phyloP scores from a whole-genome alignment of 2,329 filamentous ascomycete genomes.

The Monosporascus sp. region DNA sequence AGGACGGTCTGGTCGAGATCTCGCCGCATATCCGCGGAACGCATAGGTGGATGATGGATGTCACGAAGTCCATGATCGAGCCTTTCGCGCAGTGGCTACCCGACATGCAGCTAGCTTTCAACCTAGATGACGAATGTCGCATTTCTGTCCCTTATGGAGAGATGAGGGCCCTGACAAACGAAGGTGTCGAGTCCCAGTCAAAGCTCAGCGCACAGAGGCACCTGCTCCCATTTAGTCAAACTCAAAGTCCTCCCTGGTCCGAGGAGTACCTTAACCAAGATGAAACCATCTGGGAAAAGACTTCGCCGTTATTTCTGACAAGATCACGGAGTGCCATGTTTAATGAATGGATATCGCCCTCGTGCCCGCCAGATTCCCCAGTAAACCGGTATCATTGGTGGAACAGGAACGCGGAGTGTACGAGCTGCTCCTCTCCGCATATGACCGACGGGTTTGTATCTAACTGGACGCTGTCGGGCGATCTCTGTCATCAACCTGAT shows the following conservation, averaged over 20 bases:
- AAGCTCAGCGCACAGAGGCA: conserved; percentile 20
- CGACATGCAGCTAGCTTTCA: conserved; percentile 49
- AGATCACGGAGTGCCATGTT: conserved; percentile 28
- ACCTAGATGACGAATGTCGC: conserved; percentile 45
- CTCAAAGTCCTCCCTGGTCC: conserved; percentile 18
- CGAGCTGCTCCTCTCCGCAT: conserved; percentile 30
- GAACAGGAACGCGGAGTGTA: conserved; percentile 31
- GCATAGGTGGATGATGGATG: conserved; percentile 33
- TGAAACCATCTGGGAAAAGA: conserved; percentile 17
- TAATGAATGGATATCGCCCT: conserved; percentile 30
- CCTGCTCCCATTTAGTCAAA: conserved; percentile 15
- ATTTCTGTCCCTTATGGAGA: conserved; percentile 39
- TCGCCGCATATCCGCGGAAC: conserved; percentile 27
- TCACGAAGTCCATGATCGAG: conserved; percentile 31
- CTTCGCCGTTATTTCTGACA: conserved; percentile 19
- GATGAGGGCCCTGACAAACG: conserved; percentile 30
- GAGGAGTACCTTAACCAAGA: conserved; percentile 17
- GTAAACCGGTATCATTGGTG: conserved; percentile 36
- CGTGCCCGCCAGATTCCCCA: conserved; percentile 42
- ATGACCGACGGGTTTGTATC: conserved; percentile 34
- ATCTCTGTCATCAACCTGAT: conserved; percentile 47
- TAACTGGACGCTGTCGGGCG: conserved; percentile 34
- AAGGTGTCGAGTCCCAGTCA: conserved; percentile 13
- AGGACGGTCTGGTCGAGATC: conserved; percentile 23
- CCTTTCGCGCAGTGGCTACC: conserved; percentile 41